A percentile compares a stretch with the other conserved stretches of the same genome.
phyloP scores from a whole-genome alignment of 345 rosid genomes.

The Citrus glauca region DNA sequence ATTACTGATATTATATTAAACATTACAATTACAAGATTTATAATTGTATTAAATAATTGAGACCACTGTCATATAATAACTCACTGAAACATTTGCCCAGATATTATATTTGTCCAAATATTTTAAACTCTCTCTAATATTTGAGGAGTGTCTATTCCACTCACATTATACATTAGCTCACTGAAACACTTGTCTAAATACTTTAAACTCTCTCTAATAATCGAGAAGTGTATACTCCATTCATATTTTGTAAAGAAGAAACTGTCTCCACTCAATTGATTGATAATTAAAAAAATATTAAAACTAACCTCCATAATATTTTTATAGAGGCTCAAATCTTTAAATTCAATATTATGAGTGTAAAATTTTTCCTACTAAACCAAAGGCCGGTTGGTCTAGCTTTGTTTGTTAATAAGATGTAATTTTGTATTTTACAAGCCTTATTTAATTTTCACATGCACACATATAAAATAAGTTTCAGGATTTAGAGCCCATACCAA shows the following conservation, averaged over 20 bases:
- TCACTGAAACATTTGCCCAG: fast-evolving
- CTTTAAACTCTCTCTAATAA: too few species aligned
- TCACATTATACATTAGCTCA: too few species aligned
- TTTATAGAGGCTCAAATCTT: fast-evolving
- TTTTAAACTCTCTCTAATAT: too few species aligned
- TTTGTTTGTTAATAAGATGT: neutral
- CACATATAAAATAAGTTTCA: neutral
- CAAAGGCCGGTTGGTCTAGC: fast-evolving
- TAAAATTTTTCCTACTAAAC: fast-evolving
- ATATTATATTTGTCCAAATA: too few species aligned
- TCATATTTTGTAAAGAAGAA: too few species aligned
- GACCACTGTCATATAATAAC: fast-evolving
- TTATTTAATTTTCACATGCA: neutral
- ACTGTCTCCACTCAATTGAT: too few species aligned
- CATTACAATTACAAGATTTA: too few species aligned
- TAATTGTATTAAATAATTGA: fast-evolving
- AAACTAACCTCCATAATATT: too few species aligned
- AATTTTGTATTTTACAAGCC: neutral
- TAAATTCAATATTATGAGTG: too few species aligned
- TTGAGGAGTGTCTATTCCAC: fast-evolving
- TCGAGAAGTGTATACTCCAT: fast-evolving
- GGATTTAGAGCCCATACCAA: neutral
- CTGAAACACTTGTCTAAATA: fast-evolving
- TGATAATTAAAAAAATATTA: fast-evolving
- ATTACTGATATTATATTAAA: too few species aligned